Conservation (phyloP, 305 asterid species). For the Lippia alba region DNA sequence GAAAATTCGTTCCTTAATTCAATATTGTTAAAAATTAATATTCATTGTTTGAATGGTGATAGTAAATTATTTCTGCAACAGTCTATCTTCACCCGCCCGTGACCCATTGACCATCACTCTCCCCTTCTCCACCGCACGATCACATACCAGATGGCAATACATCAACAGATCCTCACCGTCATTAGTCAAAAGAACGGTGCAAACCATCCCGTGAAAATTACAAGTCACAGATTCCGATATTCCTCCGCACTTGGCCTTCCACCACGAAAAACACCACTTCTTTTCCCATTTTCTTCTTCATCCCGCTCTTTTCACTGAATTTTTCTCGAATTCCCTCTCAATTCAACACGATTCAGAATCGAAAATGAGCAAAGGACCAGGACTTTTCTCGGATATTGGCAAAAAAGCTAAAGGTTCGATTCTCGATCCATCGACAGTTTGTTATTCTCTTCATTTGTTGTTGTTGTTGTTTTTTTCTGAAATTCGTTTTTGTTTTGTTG, state of each 20-base stretch:
- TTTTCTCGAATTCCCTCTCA: neutral
- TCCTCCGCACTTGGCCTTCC: slow-evolving; percentile 20
- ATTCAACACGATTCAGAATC: neutral
- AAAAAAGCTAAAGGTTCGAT: slow-evolving; percentile 85
- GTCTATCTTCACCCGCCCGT: slow-evolving; percentile 21
- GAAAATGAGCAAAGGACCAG: slow-evolving; percentile 94
- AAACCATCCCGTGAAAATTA: slow-evolving; percentile 22
- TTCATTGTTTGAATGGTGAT: too few relatives aligned
- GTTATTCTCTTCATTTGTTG: neutral
- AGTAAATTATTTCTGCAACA: neutral
- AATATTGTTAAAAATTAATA: too few relatives aligned
- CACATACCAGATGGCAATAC: slow-evolving; percentile 10
- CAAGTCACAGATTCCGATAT: slow-evolving; percentile 25
- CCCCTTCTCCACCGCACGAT: slow-evolving; percentile 1
- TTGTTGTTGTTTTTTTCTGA: neutral
- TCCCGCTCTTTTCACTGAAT: neutral
- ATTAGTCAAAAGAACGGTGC: slow-evolving; percentile 19
- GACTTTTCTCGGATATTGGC: slow-evolving; percentile 93
- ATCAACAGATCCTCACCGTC: slow-evolving; percentile 22
- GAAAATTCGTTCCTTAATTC: too few relatives aligned
- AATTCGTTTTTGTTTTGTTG: slow-evolving; percentile 14
- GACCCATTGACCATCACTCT: slow-evolving; percentile 22
- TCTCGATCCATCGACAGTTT: slow-evolving; percentile 30
- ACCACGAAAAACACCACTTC: slow-evolving; percentile 29
- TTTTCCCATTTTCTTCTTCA: neutral